Conservation (phyloP, 78 protist species). For the Polysphondylium violaceum region DNA sequence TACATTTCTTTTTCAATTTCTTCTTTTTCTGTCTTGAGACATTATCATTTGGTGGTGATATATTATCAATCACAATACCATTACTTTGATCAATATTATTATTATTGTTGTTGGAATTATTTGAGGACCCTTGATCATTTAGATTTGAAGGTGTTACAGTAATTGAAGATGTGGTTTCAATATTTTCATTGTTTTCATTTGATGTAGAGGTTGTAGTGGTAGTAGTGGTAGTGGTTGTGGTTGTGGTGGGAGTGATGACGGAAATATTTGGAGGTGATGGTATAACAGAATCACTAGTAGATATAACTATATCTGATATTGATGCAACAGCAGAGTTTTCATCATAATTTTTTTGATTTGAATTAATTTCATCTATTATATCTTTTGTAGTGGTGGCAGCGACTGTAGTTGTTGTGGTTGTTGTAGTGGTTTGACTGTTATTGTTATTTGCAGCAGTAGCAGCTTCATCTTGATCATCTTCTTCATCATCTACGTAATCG, state of each 20-base stretch:
- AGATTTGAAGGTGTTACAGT: slow-evolving; percentile 3
- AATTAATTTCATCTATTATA: too few species aligned
- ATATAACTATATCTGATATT: background rate
- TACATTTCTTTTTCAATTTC: slow-evolving; percentile 13
- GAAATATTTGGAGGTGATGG: background rate
- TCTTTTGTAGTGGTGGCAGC: too few species aligned
- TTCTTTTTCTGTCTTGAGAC: background rate
- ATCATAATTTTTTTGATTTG: too few species aligned
- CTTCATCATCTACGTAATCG: slow-evolving; percentile 41
- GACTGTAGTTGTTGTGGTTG: background rate
- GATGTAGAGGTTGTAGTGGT: background rate
- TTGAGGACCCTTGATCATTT: background rate
- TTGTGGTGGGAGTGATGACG: background rate
- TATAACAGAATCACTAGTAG: slow-evolving; percentile 1
- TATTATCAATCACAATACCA: background rate
- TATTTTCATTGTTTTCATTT: background rate
- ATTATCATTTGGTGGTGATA: background rate
- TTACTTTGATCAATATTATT: background rate
- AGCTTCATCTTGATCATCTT: slow-evolving; percentile 24
- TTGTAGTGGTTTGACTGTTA: background rate
- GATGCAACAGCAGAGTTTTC: background rate
- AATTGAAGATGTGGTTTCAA: background rate
- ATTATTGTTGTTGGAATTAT: slow-evolving; percentile 16
- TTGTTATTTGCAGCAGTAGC: background rate
- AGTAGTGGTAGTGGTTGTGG: background rate